phyloP scores from a whole-genome alignment of 768 basidiomycete genomes.

The Leccinum subgranulosum region DNA sequence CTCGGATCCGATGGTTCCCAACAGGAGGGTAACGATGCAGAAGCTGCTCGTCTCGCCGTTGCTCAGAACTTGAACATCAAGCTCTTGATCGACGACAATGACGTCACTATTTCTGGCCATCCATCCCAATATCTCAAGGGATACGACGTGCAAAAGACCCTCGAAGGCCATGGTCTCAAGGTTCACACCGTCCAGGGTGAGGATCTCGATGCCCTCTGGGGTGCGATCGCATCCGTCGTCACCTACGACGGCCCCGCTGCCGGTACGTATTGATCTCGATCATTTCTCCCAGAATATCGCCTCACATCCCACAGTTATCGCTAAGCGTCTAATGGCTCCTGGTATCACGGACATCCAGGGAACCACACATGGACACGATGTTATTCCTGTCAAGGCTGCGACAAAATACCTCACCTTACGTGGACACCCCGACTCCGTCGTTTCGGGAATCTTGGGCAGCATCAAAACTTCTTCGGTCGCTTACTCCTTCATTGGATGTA shows the following conservation, averaged over 20 bases:
- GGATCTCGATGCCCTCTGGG: conserved; percentile 77
- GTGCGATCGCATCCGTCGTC: conserved; percentile 53
- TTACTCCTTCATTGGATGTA: conserved; percentile 66
- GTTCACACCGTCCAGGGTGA: conserved; percentile 74
- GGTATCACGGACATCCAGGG: conserved; percentile 77
- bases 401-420: conserved; percentile 66
- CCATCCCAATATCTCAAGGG: conserved; percentile 85
- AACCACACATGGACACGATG: conserved; percentile 78
- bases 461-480: conserved; percentile 58
- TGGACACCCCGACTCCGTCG: conserved; percentile 50
- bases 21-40: conserved; percentile 89
- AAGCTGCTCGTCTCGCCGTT: conserved; percentile 84
- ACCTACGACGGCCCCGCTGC: conserved; percentile 74
- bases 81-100: conserved; percentile 85
- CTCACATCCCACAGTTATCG: conserved; percentile 45
- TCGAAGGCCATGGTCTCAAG: conserved; percentile 79
- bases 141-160: conserved; percentile 66
- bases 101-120: conserved; percentile 91
- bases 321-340: conserved; percentile 67
- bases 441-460: conserved; percentile 52
- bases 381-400: conserved; percentile 78
- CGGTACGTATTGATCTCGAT: conserved; percentile 37
- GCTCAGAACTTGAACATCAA: conserved; percentile 83
- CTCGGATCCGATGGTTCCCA: conserved; percentile 90
- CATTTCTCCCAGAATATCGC: background rate